phyloP scores from a whole-genome alignment of 2,329 filamentous ascomycete genomes.

The Epichloe aotearoae region DNA sequence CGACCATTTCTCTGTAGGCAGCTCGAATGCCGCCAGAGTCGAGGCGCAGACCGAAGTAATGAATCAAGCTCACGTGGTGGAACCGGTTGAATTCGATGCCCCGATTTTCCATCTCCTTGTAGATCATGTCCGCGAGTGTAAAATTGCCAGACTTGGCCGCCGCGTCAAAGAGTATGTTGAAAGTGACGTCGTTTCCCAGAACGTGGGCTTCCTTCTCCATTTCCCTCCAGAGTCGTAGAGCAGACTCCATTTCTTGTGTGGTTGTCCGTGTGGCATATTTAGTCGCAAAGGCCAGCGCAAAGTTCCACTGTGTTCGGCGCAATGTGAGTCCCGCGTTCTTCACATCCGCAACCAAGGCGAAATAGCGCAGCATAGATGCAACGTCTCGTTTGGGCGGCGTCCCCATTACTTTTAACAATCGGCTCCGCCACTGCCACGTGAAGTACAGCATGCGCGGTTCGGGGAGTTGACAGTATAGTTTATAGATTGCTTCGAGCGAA shows the following conservation, averaged over 20 bases:
- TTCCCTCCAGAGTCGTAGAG: constrained; percentile 69
- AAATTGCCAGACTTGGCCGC: constrained; percentile 80
- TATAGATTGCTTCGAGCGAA: constrained; percentile 32
- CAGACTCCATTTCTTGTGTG: constrained; percentile 46
- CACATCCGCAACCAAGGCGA: constrained; percentile 73
- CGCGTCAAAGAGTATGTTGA: constrained; percentile 85
- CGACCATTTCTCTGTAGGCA: constrained; percentile 73
- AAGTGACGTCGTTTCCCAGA: constrained; percentile 62
- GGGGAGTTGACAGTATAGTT: constrained; percentile 35
- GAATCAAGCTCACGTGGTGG: constrained; percentile 70
- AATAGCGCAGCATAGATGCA: constrained; percentile 64
- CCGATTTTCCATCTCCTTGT: constrained; percentile 65
- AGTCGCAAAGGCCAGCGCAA: constrained; percentile 66
- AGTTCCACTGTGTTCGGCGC: constrained; percentile 62
- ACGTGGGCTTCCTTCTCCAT: constrained; percentile 68
- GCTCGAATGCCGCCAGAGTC: constrained; percentile 63
- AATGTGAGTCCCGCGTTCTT: constrained; percentile 59
- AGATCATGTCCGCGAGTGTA: constrained; percentile 68
- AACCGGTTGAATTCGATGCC: constrained; percentile 60
- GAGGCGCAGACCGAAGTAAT: constrained; percentile 63
- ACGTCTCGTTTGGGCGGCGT: constrained; percentile 43
- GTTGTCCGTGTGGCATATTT: constrained; percentile 48
- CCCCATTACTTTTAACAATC: constrained; percentile 56
- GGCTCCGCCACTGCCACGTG: constrained; percentile 39
- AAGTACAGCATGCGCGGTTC: constrained; percentile 39